Percentiles rank a stretch among this genome's conserved stretches.
Conservation (phyloP, 1,284 basidiomycete genomes). For the Ceratobasidium sp. region DNA sequence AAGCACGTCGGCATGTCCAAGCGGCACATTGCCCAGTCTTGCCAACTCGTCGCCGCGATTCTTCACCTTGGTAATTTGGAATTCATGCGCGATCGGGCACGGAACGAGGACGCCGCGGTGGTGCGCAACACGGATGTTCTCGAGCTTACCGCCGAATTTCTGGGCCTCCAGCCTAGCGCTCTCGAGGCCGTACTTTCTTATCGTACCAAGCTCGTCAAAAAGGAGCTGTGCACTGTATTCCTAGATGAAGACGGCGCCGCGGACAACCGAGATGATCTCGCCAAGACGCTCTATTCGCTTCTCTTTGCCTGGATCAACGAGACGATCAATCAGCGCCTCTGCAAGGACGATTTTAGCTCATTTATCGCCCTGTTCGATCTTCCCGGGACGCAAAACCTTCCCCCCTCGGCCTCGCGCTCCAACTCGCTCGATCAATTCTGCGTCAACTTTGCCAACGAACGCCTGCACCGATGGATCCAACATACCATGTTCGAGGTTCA, state of each 20-base stretch:
- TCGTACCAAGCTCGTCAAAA: conserved; percentile 92
- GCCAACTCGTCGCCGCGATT: conserved; percentile 94
- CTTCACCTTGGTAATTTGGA: conserved; percentile 96
- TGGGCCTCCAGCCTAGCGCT: conserved; percentile 81
- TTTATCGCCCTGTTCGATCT: conserved; percentile 97
- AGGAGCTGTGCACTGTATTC: conserved; percentile 96
- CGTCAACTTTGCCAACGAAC: conserved; percentile 96
- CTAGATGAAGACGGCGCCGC: conserved; percentile 94
- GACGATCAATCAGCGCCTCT: conserved; percentile 93
- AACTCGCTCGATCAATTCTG: conserved; percentile 97
- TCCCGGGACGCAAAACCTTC: conserved; percentile 92
- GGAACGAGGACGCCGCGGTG: conserved; percentile 89
- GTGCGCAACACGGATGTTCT: conserved; percentile 86
- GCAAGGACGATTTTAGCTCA: conserved; percentile 88
- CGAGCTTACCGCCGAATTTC: conserved; percentile 87
- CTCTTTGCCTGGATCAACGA: conserved; percentile 98
- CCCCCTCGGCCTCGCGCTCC: conserved; percentile 69
- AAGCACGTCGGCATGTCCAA: conserved; percentile 94
- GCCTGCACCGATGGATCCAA: conserved; percentile 87
- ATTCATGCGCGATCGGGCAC: conserved; percentile 84
- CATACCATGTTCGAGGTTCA: conserved; percentile 83
- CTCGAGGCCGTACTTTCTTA: conserved; percentile 91
- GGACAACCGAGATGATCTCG: conserved; percentile 92
- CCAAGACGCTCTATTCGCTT: conserved; percentile 92
- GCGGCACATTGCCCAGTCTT: conserved; percentile 92